A percentile compares a stretch with the other conserved stretches of the same genome.
Conservation (phyloP, 768 basidiomycete genomes). For the Fistulinella prunicolor region DNA sequence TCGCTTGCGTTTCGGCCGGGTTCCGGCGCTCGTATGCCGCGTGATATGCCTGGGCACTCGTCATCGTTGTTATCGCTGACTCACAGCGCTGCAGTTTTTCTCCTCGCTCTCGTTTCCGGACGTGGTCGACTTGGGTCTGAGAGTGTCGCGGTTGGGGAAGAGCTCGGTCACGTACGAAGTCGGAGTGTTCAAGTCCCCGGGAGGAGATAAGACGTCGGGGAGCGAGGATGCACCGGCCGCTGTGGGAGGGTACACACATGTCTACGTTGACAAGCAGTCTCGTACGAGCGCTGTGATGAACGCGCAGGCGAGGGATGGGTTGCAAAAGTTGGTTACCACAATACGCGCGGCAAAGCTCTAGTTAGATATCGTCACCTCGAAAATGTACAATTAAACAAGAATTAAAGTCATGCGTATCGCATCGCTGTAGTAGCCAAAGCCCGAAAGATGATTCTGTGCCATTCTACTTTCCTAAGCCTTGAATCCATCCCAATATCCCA, state of each 20-base stretch:
- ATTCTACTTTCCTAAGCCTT: slow-evolving; percentile 14
- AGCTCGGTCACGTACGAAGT: slow-evolving; percentile 82
- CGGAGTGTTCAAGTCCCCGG: slow-evolving; percentile 57
- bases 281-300: slow-evolving; percentile 55
- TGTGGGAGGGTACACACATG: slow-evolving; percentile 70
- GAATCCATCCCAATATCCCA: slow-evolving; percentile 25
- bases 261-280: slow-evolving; percentile 67
- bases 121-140: slow-evolving; percentile 64
- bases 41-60: no score
- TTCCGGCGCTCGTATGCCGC: no score
- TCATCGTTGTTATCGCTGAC: neutral
- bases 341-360: slow-evolving; percentile 19
- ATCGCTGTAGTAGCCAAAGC: no score
- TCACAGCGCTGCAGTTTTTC: slow-evolving; percentile 52
- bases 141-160: slow-evolving; percentile 63
- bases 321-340: slow-evolving; percentile 26
- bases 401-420: no score
- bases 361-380: neutral
- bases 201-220: neutral
- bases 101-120: slow-evolving; percentile 71
- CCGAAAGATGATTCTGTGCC: no score
- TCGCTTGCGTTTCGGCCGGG: no score
- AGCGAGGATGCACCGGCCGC: slow-evolving; percentile 32
- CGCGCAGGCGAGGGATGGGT: slow-evolving; percentile 41
- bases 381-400: neutral